Evolutionary conservation across 352 stramenopile species (phyloP).

Genomic region (Phytopythium kandeliae): DNA sequence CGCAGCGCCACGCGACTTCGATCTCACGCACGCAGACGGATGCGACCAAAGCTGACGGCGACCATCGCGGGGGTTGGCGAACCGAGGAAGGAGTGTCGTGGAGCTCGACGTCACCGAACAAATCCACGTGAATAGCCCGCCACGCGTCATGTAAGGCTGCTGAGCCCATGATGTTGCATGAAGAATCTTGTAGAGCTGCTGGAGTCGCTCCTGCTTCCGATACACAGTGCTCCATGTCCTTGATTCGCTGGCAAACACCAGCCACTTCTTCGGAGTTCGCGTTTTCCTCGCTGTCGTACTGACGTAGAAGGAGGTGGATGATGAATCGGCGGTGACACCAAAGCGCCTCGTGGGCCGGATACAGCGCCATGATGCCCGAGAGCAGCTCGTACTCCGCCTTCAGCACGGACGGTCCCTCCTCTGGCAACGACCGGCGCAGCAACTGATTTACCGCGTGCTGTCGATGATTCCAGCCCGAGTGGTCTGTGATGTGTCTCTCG

Average conservation of each 20-base stretch:
- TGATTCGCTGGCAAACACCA: constrained; percentile 1
- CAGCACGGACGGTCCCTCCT: constrained; percentile 15
- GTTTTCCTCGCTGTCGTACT: not conserved
- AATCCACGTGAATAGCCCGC: not conserved
- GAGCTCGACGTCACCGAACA: constrained; percentile 5
- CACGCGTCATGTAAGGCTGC: not conserved
- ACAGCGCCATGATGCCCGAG: constrained; percentile 40
- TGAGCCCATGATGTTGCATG: not conserved
- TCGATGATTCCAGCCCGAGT: constrained; percentile 80
- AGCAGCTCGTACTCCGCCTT: constrained; percentile 44
- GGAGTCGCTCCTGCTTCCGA: too few relatives aligned
- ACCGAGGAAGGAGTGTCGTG: not conserved
- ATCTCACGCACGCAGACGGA: constrained; percentile 28
- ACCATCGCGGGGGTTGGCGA: not conserved
- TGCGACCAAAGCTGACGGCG: constrained; percentile 6
- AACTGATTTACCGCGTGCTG: constrained; percentile 43
- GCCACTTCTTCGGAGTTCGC: not conserved
- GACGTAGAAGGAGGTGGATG: constrained; percentile 32
- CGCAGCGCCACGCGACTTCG: constrained; percentile 32
- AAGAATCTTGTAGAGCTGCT: not conserved
- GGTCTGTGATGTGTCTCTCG: constrained; percentile 57
- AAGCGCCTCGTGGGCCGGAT: constrained; percentile 53
- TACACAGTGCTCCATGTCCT: not conserved
- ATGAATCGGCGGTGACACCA: constrained; percentile 80
- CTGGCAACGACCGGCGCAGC: constrained; percentile 6